These are phyloP conservation scores for Leccinum glutinopallens DNA, from an alignment of 1,284 basidiomycete species.

Conservation along the genomic window DNA sequence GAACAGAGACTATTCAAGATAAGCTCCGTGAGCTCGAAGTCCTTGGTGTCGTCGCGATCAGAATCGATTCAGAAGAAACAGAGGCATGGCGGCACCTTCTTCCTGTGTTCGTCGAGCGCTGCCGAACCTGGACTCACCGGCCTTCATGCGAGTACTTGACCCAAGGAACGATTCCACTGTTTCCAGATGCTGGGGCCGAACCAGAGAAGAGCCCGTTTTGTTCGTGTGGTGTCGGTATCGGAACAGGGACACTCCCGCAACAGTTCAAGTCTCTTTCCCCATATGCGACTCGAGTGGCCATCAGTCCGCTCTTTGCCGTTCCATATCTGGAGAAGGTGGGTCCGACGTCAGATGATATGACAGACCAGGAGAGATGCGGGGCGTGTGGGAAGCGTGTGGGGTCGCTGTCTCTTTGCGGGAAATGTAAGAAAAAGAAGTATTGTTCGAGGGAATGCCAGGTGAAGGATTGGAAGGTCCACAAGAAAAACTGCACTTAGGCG, in stretches of 20 bases:
- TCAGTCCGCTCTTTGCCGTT: constrained; percentile 52
- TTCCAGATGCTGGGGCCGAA: constrained; percentile 28
- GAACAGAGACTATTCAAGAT: constrained; percentile 20
- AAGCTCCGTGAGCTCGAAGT: constrained; percentile 13
- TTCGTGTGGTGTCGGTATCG: constrained; percentile 49
- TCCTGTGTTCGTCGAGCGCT: constrained; percentile 51
- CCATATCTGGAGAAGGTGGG: constrained; percentile 44
- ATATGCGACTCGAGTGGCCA: constrained; percentile 47
- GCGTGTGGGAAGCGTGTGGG: constrained; percentile 35
- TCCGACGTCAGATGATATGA: background rate
- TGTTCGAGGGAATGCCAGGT: constrained; percentile 49
- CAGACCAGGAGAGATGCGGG: constrained; percentile 20
- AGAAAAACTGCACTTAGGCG: constrained; percentile 25
- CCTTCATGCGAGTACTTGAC: constrained; percentile 44
- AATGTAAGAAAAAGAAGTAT: constrained; percentile 43
- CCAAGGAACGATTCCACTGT: constrained; percentile 35
- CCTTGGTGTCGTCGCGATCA: constrained; percentile 18
- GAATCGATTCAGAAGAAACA: constrained; percentile 34
- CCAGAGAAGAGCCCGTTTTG: constrained; percentile 38
- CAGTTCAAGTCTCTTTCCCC: constrained; percentile 37
- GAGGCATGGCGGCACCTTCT: constrained; percentile 50
- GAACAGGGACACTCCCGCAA: constrained; percentile 34
- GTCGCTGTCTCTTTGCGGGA: constrained; percentile 32
- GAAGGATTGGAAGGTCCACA: constrained; percentile 48
- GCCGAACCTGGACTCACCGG: constrained; percentile 52